phyloP scores from a whole-genome alignment of 2,329 filamentous ascomycete species.

The Aspergillus quadricinctus region DNA sequence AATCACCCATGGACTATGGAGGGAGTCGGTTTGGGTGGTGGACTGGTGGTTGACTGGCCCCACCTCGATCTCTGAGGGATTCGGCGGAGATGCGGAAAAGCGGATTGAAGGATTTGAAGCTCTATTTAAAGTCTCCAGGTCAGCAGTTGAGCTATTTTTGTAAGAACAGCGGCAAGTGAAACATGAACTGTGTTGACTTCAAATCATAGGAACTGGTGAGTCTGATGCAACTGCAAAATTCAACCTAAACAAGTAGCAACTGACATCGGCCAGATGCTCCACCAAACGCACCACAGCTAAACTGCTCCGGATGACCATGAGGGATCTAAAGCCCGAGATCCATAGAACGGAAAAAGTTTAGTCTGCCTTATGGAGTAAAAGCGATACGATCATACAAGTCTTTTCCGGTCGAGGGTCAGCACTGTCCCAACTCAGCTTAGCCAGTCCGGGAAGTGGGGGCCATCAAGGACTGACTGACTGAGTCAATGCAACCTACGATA shows the following conservation, averaged over 20 bases:
- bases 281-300: too few relatives aligned
- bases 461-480: not conserved
- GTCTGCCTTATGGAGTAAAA: too few relatives aligned
- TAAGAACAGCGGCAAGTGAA: not conserved
- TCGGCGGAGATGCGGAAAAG: not conserved
- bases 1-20: not conserved
- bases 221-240: not conserved
- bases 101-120: not conserved
- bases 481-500: not conserved
- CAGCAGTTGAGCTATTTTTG: not conserved
- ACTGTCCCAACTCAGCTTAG: constrained; percentile 6
- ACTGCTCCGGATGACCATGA: not conserved
- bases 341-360: not conserved
- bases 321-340: not conserved
- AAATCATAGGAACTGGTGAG: not conserved
- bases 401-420: not conserved
- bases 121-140: not conserved
- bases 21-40: not conserved
- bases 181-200: not conserved
- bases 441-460: constrained; percentile 15
- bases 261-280: not conserved
- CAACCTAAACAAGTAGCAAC: not conserved
- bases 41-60: not conserved
- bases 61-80: not conserved
- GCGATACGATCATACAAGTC: not conserved